Conservation (phyloP, 1,139 yeast species). For the Taiozyma sp. region DNA sequence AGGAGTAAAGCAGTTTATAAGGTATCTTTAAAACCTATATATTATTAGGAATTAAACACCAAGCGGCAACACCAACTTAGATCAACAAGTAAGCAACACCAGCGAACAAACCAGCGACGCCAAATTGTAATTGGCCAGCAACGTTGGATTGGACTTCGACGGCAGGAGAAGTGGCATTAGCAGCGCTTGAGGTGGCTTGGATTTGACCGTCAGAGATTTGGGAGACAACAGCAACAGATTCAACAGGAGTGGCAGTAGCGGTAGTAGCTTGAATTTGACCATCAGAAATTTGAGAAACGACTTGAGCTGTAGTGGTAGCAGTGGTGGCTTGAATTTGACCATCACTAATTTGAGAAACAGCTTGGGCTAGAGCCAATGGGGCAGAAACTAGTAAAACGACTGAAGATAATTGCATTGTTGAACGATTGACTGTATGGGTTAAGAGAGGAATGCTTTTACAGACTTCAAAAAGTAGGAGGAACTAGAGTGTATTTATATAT, state of each 20-base stretch:
- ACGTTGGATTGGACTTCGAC: slow-evolving; percentile 39
- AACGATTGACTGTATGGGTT: slow-evolving; percentile 1
- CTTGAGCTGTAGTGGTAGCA: slow-evolving; percentile 18
- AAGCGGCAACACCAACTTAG: slow-evolving; percentile 3
- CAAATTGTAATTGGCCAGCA: slow-evolving; percentile 58
- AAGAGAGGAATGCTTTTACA: no score
- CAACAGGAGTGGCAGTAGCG: slow-evolving; percentile 13
- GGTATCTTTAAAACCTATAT: no score
- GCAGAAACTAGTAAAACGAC: slow-evolving; percentile 9
- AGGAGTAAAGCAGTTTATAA: no score
- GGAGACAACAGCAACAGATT: slow-evolving; percentile 12
- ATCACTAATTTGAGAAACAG: slow-evolving; percentile 28
- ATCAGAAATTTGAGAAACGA: slow-evolving; percentile 15
- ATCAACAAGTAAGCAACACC: slow-evolving; percentile 16
- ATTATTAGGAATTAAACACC: background rate
- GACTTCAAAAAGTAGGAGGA: background rate
- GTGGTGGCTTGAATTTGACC: slow-evolving; percentile 16
- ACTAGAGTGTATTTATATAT: background rate
- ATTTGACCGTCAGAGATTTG: slow-evolving; percentile 12
- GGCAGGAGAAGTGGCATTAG: slow-evolving; percentile 6
- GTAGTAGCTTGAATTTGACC: slow-evolving; percentile 18
- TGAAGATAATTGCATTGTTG: slow-evolving; percentile 20
- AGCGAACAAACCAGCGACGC: slow-evolving; percentile 10
- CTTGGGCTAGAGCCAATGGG: slow-evolving; percentile 10
- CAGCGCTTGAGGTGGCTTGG: slow-evolving; percentile 3